Conservation (phyloP, 176 grass and related monocot species). For the Phoenix dactylifera region DNA sequence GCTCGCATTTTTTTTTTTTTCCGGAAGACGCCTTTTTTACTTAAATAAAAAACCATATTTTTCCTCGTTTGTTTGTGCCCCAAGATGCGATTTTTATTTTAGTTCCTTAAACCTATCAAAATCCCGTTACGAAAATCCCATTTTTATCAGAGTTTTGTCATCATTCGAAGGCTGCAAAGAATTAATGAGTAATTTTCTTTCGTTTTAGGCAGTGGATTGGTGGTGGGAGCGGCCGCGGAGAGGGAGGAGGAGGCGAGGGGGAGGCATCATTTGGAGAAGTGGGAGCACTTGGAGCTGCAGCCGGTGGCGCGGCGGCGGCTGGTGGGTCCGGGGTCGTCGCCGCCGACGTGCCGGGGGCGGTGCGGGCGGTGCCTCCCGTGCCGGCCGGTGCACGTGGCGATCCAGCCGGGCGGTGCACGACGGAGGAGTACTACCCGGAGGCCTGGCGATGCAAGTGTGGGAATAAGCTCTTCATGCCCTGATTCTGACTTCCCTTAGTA, state of each 20-base stretch:
- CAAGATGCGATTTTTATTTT: too few species aligned
- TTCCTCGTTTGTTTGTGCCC: too few species aligned
- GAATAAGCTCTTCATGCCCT: constrained; percentile 76
- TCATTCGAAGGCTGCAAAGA: too few species aligned
- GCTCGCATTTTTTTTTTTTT: too few species aligned
- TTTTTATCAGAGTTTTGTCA: too few species aligned
- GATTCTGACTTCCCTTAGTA: background rate
- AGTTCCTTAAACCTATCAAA: too few species aligned
- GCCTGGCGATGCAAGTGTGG: constrained; percentile 87
- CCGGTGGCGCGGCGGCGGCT: constrained; percentile 20
- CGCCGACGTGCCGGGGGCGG: constrained; percentile 48
- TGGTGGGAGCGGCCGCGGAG: background rate
- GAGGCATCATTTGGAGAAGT: background rate
- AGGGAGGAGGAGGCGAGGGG: background rate
- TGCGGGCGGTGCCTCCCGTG: constrained; percentile 58
- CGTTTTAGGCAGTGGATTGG: background rate
- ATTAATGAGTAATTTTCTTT: too few species aligned
- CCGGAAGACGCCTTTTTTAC: too few species aligned
- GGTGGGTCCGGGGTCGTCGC: constrained; percentile 35
- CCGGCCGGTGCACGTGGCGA: constrained; percentile 45
- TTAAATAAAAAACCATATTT: too few species aligned
- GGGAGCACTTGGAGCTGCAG: background rate
- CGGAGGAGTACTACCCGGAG: constrained; percentile 89
- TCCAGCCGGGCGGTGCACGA: constrained; percentile 39
- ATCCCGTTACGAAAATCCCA: too few species aligned